Percentiles rank a stretch among this genome's conserved stretches.
Conservation (phyloP, 1,284 basidiomycete species). For the Tilletiaria anomala region DNA sequence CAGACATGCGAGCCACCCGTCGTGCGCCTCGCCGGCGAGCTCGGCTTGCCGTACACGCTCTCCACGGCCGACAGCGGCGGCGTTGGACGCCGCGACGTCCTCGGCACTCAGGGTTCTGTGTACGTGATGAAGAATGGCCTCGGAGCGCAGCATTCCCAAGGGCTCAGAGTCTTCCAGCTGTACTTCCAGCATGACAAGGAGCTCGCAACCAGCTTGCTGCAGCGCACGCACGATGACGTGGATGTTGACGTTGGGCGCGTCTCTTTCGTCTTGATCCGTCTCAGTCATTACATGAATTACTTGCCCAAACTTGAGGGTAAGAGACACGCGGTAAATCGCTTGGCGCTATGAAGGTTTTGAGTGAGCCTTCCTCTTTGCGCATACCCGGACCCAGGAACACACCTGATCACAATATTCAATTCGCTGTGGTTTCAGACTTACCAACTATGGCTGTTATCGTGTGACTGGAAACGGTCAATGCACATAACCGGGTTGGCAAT, state of each 20-base stretch:
- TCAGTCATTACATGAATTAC: no score
- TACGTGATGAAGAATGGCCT: constrained; percentile 1
- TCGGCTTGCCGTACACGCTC: constrained; percentile 56
- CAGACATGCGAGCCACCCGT: constrained; percentile 58
- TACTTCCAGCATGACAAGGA: constrained; percentile 50
- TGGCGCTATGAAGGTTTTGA: constrained; percentile 50
- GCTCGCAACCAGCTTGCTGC: constrained; percentile 42
- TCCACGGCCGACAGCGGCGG: constrained; percentile 56
- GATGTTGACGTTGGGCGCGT: constrained; percentile 44
- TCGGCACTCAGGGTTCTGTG: constrained; percentile 44
- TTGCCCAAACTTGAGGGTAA: constrained; percentile 47
- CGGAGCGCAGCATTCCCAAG: constrained; percentile 41
- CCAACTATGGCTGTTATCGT: no score
- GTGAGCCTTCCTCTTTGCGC: no score
- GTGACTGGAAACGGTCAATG: no score
- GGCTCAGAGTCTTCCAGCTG: constrained; percentile 61
- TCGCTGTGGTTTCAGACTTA: no score
- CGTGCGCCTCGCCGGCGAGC: constrained; percentile 51
- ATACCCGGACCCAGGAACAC: no score
- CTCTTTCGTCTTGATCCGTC: no score
- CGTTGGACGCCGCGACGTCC: constrained; percentile 58
- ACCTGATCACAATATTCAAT: no score
- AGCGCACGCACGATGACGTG: constrained; percentile 46
- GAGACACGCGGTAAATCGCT: constrained; percentile 52
- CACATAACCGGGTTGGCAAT: no score